phyloP scores from a whole-genome alignment of 331 rosid species.

The Cydonia oblonga region DNA sequence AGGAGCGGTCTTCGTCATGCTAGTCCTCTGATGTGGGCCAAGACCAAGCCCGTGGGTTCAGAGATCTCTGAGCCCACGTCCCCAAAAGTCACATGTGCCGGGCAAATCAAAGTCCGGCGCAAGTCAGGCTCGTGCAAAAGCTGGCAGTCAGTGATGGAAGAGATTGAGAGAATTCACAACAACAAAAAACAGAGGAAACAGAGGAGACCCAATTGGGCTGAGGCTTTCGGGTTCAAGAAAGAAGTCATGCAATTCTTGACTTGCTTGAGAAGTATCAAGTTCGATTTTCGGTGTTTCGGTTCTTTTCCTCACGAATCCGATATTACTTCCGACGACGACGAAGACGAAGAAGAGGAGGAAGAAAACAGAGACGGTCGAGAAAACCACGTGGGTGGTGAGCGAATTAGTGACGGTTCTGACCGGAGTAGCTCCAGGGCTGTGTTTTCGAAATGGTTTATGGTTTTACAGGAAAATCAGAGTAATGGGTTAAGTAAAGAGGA shows the following conservation, averaged over 20 bases:
- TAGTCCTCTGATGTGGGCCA: slow-evolving; percentile 68
- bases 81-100: slow-evolving; percentile 94
- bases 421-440: slow-evolving; percentile 38
- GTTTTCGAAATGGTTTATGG: slow-evolving; percentile 87
- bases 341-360: slow-evolving; percentile 16
- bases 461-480: slow-evolving; percentile 59
- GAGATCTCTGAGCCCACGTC: slow-evolving; percentile 78
- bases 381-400: slow-evolving; percentile 21
- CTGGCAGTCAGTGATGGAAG: slow-evolving; percentile 95
- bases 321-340: slow-evolving; percentile 38
- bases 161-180: slow-evolving; percentile 76
- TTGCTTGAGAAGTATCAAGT: slow-evolving; percentile 45
- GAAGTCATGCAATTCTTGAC: slow-evolving; percentile 84
- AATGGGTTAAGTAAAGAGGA: slow-evolving; percentile 14
- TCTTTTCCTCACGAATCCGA: slow-evolving; percentile 43
- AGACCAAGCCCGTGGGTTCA: slow-evolving; percentile 44
- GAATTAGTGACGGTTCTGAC: slow-evolving; percentile 16
- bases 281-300: slow-evolving; percentile 74
- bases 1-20: slow-evolving; percentile 27
- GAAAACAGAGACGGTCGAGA: slow-evolving; percentile 11
- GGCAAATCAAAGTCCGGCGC: slow-evolving; percentile 79
- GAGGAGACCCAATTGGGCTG: slow-evolving; percentile 36
- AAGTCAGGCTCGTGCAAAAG: slow-evolving; percentile 45
- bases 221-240: slow-evolving; percentile 71
- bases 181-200: slow-evolving; percentile 39